Conservation (phyloP, 2,329 filamentous ascomycete genomes). For the Colletotrichum karsti region DNA sequence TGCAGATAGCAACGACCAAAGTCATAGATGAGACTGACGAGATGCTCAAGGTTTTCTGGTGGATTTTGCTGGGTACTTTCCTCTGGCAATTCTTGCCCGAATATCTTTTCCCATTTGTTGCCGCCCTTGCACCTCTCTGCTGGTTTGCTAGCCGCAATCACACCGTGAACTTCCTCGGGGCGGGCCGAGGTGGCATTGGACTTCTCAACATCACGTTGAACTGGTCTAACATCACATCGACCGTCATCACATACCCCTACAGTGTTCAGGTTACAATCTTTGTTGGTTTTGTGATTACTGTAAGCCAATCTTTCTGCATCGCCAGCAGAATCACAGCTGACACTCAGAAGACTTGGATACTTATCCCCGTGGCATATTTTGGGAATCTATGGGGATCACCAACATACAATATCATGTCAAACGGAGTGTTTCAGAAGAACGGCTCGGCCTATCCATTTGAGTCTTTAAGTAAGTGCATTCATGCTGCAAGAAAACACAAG, state of each 20-base stretch:
- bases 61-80: conserved; percentile 58
- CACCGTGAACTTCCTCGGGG: conserved; percentile 67
- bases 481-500: background rate
- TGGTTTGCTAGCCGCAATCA: conserved; percentile 68
- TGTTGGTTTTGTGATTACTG: conserved; percentile 55
- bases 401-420: conserved; percentile 62
- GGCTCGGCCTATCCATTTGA: conserved; percentile 21
- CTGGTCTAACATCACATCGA: conserved; percentile 68
- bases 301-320: background rate
- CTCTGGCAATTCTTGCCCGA: conserved; percentile 71
- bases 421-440: conserved; percentile 52
- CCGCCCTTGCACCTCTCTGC: conserved; percentile 68
- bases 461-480: conserved; percentile 33
- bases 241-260: conserved; percentile 60
- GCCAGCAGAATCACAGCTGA: no score
- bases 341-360: conserved; percentile 60
- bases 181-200: conserved; percentile 69
- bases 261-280: conserved; percentile 66
- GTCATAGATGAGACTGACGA: background rate
- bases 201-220: conserved; percentile 67
- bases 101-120: conserved; percentile 66
- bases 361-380: conserved; percentile 67
- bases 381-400: conserved; percentile 58
- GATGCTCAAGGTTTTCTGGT: conserved; percentile 62
- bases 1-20: no score